Conservation (phyloP, 2,329 filamentous ascomycete species). For the Neofusicoccum cordaticola region DNA sequence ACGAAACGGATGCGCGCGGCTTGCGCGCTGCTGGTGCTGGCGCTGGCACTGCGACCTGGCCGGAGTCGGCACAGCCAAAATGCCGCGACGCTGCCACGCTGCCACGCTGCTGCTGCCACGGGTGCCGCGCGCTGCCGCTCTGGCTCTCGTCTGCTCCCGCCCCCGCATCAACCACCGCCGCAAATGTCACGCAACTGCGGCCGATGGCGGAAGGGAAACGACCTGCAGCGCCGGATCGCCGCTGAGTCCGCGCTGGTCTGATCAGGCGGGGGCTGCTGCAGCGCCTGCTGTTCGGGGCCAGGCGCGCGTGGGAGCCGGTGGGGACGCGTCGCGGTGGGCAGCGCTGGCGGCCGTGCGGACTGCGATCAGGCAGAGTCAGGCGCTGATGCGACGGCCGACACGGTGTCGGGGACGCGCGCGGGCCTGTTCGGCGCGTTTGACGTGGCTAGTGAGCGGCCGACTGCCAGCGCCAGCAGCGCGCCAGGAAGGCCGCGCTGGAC, state of each 20-base stretch:
- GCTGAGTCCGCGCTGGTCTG: neutral
- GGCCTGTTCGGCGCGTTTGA: neutral
- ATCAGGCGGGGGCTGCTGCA: neutral
- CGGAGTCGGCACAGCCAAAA: constrained; percentile 7
- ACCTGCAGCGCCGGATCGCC: neutral
- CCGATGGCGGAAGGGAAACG: neutral
- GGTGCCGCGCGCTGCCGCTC: neutral
- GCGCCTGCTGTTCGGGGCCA: too few relatives aligned
- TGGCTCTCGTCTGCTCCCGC: constrained; percentile 5
- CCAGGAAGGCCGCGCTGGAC: neutral
- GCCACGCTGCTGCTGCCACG: too few relatives aligned
- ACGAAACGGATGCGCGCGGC: constrained; percentile 5
- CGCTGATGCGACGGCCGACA: neutral
- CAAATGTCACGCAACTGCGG: neutral
- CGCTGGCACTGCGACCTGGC: too few relatives aligned
- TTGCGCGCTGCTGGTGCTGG: neutral
- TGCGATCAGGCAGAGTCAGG: constrained; percentile 3
- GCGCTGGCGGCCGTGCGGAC: neutral
- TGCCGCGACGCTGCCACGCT: neutral
- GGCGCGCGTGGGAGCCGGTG: too few relatives aligned
- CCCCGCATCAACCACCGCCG: neutral
- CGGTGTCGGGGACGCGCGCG: neutral
- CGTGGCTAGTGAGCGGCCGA: constrained; percentile 1
- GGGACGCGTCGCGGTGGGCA: neutral
- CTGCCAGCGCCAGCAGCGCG: neutral